A percentile compares a stretch with the other conserved stretches of the same genome.
phyloP scores from a whole-genome alignment of 2,329 filamentous ascomycete species.

The Colletotrichum salicis region DNA sequence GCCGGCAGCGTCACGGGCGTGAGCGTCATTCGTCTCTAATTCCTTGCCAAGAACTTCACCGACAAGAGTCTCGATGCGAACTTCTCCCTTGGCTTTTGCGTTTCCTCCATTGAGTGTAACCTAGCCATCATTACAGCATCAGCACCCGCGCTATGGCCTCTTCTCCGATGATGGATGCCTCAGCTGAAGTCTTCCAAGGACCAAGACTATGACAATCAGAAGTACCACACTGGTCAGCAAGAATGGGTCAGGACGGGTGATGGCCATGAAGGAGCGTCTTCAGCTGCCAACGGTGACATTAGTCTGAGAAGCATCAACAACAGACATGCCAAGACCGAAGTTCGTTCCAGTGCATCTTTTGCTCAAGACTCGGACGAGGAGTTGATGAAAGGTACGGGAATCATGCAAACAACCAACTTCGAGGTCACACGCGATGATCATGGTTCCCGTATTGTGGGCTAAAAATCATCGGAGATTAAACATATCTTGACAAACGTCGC shows the following conservation, averaged over 20 bases:
- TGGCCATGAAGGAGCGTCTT: not conserved
- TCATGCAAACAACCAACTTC: constrained; percentile 3
- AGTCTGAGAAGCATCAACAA: not conserved
- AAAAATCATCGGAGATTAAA: not conserved
- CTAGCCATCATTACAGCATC: constrained; percentile 51
- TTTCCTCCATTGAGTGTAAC: constrained; percentile 48
- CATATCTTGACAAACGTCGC: not conserved
- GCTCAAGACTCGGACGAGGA: constrained; percentile 8
- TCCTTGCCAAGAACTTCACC: constrained; percentile 1
- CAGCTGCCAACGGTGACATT: not conserved
- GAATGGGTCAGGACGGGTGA: constrained; percentile 10
- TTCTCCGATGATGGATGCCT: constrained; percentile 43
- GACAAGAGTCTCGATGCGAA: constrained; percentile 1
- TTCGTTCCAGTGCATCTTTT: not conserved
- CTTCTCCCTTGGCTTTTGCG: constrained; percentile 40
- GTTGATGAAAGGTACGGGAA: constrained; percentile 4
- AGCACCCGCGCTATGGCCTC: constrained; percentile 49
- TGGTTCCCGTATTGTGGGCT: not conserved
- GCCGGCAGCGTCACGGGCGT: not conserved
- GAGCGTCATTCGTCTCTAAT: not conserved
- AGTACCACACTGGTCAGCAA: constrained; percentile 1
- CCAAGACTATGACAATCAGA: not conserved
- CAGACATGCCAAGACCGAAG: not conserved
- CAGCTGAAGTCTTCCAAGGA: not conserved
- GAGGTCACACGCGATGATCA: not conserved